Base-by-base conservation (phyloP, 352 stramenopile genomes). In the Phytophthora tentaculata region DNA sequence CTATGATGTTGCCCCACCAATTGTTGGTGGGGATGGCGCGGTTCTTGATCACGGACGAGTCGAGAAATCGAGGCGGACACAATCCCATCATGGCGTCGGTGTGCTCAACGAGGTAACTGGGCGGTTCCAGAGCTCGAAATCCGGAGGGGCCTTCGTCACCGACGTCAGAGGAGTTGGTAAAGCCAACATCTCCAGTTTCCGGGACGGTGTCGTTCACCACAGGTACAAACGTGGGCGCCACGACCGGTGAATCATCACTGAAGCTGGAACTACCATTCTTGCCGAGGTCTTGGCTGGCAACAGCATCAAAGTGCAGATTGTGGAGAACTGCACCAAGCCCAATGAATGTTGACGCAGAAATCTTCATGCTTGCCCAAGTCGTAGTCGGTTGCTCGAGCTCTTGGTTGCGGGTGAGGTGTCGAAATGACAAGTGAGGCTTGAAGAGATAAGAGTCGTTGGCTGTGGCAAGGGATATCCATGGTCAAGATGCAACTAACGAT, bases 1-100 rank as follows among this genome's bases (percentile, higher is more conserved):
- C 80, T 56, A 92, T 92, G 55, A 89, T 77, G 67, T 90, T 90
- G 32, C 80, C 81, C 81, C 81, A 89, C 81, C 84, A 92, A 50
- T 85, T 82, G 64, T 90, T 92, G 24, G 84, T 92, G 20, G 81
- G 83, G 44, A 92, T 87, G 28, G 83, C 74, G 20, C 80, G 80
- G 39, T 73, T 79, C 54, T 71, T 72, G 66, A 77, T 66, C 48
- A 81, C 53, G 2, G 76, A 74, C 5, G 67, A 43, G 51, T 86
- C 73, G 39, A 91, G 54, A 51, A 84, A 87, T 56, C 81, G 80
- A 16, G 84, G 83, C 28, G 83, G 79, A 59, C 73, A 82, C 28
- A 90, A 72, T 2, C 56, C 70, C 56, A 64, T 67, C 69, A 88
- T 86, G 26, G 79, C 81, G 48, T 88, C 77, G 6, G 81, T 90